Conservation (phyloP, 371 early-diverging fungal genomes). For the Rozella allomycis region DNA sequence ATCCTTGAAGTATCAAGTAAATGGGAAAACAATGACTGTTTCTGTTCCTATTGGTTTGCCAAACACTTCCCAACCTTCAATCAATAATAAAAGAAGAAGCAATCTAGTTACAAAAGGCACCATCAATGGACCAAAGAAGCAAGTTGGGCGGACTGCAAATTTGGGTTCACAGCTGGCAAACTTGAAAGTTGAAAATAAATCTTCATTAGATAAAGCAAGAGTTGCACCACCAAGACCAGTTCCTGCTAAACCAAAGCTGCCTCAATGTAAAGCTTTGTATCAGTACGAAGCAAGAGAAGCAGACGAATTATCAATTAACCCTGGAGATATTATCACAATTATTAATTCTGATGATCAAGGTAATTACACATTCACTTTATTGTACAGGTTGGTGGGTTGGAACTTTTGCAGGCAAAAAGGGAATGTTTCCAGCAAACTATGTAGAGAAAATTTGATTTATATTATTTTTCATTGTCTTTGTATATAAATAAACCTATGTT, state of each 20-base stretch:
- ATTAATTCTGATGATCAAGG: neutral
- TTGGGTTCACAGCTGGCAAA: too few relatives aligned
- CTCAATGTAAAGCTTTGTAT: neutral
- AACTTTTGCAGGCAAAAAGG: neutral
- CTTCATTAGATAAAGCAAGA: too few relatives aligned
- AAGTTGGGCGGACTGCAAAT: too few relatives aligned
- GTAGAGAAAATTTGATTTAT: neutral
- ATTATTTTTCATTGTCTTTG: too few relatives aligned
- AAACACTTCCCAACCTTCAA: neutral
- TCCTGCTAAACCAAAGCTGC: neutral
- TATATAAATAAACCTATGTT: too few relatives aligned
- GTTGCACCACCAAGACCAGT: too few relatives aligned
- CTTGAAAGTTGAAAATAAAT: too few relatives aligned
- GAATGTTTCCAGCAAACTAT: neutral
- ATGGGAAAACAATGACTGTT: neutral
- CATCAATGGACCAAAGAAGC: too few relatives aligned
- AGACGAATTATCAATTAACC: neutral
- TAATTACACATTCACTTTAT: too few relatives aligned
- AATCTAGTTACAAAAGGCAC: too few relatives aligned
- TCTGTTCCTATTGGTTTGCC: neutral
- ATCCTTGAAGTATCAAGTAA: neutral
- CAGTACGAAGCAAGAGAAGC: neutral
- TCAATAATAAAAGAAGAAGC: neutral
- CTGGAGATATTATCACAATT: neutral
- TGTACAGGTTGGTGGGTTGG: constrained; percentile 1